Evolutionary conservation across 352 stramenopile genomes (phyloP).

Genomic region (Globisporangium paddicum): DNA sequence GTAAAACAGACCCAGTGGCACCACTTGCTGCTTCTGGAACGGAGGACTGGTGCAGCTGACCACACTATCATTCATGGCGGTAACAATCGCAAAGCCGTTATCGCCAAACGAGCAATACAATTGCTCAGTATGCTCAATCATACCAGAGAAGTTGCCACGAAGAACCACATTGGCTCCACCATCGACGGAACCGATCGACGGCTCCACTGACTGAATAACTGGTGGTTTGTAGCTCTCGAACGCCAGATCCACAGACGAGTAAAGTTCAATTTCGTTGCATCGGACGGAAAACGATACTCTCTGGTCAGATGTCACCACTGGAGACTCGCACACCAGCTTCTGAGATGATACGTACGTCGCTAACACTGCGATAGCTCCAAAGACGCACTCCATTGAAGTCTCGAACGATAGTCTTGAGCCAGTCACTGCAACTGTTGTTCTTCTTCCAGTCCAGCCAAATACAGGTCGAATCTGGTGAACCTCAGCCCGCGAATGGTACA

Average conservation of each 20-base stretch:
- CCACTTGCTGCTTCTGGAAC: background rate
- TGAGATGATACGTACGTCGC: conserved; percentile 22
- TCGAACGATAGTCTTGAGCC: conserved; percentile 22
- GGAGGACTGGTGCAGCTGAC: conserved; percentile 25
- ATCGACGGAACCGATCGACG: conserved; percentile 15
- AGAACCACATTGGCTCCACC: conserved; percentile 29
- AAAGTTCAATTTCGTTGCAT: conserved; percentile 12
- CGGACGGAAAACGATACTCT: conserved; percentile 15
- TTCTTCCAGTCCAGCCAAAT: conserved; percentile 32
- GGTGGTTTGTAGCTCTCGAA: conserved; percentile 23
- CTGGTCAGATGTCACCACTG: conserved; percentile 10
- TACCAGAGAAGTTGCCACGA: conserved; percentile 21
- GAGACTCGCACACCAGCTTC: conserved; percentile 26
- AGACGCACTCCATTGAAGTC: conserved; percentile 23
- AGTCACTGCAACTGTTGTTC: conserved; percentile 22
- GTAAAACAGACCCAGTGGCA: conserved; percentile 27
- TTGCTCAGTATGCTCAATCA: background rate
- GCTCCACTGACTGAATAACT: conserved; percentile 16
- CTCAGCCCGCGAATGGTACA: conserved; percentile 11
- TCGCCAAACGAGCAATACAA: conserved; percentile 34
- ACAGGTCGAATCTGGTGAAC: conserved; percentile 22
- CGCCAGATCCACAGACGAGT: conserved; percentile 6
- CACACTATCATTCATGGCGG: conserved; percentile 7
- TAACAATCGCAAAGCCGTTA: conserved; percentile 3
- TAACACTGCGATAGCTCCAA: conserved; percentile 20